Base-by-base conservation (phyloP, 257 asterid species). In the Solanum etuberosum region DNA sequence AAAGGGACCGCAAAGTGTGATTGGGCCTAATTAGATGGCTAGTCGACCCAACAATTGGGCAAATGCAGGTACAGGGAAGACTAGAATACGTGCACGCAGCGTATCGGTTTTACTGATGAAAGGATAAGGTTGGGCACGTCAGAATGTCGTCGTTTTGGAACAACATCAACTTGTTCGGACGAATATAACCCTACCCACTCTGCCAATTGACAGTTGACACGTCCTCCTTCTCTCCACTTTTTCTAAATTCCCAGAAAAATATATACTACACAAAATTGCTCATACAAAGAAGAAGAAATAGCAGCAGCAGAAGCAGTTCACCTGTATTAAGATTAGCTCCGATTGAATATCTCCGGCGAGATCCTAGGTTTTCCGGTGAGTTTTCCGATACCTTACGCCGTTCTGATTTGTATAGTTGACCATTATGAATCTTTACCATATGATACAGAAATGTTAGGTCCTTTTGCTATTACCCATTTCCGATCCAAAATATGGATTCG, bases 401-500 rank as follows among this genome's bases (percentile, higher is more conserved):
- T 16, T 78, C 40, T 43, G 40, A 46, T 31, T 78, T 43, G 14
- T 78, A 4, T 43, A 1, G 25, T 78, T 16, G 35, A 77, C 63
- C 42, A 31, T 5, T n/a, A 46, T 80, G 85, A 40, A 13, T 77
- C 37, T 25, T 77, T n/a, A 14, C 1, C n/a, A 15, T 78, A 27
- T 25, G 18, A 4, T 78, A 18, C 85, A 86, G 93, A 91, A 86
- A 93, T 94, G 97, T 83, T 91, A 89, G 91, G 89, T 88, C 91
- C 91, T 5, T 91, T 86, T 88, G 84, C 88, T 84, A 61, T 88
- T 25, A 51, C 89, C 34, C 91, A 87, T 57, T 84, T 90, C 72
- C 91, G 89, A 87, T 87, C 94, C 85, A 88, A 88, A 85, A 89
- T 87, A 65, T 90, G 92, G 94, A 89, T 89, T 89, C 95, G 91